These are phyloP conservation scores for Fragosphaeria purpurea DNA, from an alignment of 2,329 filamentous ascomycete species.

Conservation along the genomic window DNA sequence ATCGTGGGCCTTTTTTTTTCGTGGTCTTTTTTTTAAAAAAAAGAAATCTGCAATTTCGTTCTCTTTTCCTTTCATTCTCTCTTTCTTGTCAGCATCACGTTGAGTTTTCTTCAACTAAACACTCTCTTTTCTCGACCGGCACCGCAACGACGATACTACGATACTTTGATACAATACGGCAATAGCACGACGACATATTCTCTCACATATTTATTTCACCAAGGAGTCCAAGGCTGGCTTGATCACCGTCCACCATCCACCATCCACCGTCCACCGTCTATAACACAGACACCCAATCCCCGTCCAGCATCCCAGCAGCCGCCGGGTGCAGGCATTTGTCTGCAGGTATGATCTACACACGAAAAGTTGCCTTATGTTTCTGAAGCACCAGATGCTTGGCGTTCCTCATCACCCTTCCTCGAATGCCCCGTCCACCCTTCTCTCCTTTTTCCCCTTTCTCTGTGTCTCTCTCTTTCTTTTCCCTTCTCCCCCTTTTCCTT, in stretches of 20 bases:
- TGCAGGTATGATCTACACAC: slow-evolving; percentile 33
- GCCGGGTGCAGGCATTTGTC: slow-evolving; percentile 25
- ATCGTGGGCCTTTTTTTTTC: too few relatives aligned
- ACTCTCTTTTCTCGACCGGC: too few relatives aligned
- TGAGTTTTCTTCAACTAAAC: too few relatives aligned
- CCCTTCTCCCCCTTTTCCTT: slow-evolving; percentile 4
- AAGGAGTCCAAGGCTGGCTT: background rate
- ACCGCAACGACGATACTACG: background rate
- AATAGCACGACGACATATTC: slow-evolving; percentile 1
- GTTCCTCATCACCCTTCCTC: slow-evolving; percentile 21
- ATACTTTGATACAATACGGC: slow-evolving; percentile 3
- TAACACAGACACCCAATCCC: background rate
- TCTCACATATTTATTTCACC: background rate
- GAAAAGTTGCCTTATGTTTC: slow-evolving; percentile 30
- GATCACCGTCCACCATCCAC: background rate
- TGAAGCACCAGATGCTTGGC: slow-evolving; percentile 25
- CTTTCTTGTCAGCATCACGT: too few relatives aligned
- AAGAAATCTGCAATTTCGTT: too few relatives aligned
- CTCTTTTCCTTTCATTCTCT: too few relatives aligned
- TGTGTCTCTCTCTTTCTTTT: slow-evolving; percentile 14
- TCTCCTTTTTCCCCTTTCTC: background rate
- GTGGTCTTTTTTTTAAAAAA: too few relatives aligned
- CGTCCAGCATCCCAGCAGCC: slow-evolving; percentile 10
- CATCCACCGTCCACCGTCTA: too few relatives aligned
- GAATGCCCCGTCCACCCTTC: background rate